These are phyloP conservation scores for Ceratocystis diversiconidia DNA, from an alignment of 2,329 filamentous ascomycete genomes.

Conservation along the genomic window DNA sequence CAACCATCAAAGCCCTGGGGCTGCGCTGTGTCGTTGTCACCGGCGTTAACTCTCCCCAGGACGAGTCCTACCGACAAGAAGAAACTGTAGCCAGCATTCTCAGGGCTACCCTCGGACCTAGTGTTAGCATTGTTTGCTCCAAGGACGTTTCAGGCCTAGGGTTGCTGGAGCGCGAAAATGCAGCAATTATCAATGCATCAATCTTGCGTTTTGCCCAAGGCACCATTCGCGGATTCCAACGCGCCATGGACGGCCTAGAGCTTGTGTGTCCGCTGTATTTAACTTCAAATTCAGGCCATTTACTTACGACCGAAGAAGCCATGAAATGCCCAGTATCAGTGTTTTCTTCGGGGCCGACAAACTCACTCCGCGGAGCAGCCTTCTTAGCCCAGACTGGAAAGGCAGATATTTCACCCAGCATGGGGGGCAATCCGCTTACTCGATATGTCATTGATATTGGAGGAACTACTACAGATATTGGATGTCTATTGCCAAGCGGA, in stretches of 20 bases:
- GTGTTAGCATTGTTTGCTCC: slow-evolving; percentile 23
- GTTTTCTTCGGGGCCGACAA: slow-evolving; percentile 22
- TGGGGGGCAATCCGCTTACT: slow-evolving; percentile 6
- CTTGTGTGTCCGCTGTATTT: slow-evolving; percentile 31
- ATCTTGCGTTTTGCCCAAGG: slow-evolving; percentile 33
- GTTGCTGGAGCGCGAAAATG: slow-evolving; percentile 38
- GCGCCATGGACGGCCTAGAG: slow-evolving; percentile 30
- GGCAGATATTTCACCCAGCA: not conserved
- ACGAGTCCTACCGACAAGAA: slow-evolving; percentile 39
- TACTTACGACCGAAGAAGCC: slow-evolving; percentile 20
- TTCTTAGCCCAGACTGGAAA: slow-evolving; percentile 18
- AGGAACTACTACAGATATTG: slow-evolving; percentile 21
- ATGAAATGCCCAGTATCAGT: slow-evolving; percentile 20
- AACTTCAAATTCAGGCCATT: slow-evolving; percentile 36
- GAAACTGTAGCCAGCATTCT: slow-evolving; percentile 35
- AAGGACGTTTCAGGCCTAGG: slow-evolving; percentile 27
- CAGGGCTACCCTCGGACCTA: slow-evolving; percentile 20
- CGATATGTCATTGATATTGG: slow-evolving; percentile 22
- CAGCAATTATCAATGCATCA: slow-evolving; percentile 38
- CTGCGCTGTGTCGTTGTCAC: slow-evolving; percentile 36
- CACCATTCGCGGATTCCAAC: slow-evolving; percentile 33
- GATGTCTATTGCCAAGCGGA: slow-evolving; percentile 20
- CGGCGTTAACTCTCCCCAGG: slow-evolving; percentile 45
- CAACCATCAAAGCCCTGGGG: slow-evolving; percentile 21
- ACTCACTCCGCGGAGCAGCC: slow-evolving; percentile 21